Base-by-base conservation (phyloP, 805 yeast genomes). In the Candida railenensis region DNA sequence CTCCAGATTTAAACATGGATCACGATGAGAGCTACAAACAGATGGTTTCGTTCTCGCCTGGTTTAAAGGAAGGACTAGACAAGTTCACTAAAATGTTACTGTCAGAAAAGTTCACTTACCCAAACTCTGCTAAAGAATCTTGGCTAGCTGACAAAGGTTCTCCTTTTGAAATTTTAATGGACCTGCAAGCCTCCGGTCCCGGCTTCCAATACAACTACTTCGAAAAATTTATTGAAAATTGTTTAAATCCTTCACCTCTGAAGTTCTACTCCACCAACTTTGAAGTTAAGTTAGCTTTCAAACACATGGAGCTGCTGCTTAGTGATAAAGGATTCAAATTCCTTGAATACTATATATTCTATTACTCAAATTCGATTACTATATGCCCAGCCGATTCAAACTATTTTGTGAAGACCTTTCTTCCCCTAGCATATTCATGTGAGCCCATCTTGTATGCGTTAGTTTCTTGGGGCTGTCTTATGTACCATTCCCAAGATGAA, bases 391-490 rank as follows among this genome's bases (percentile, higher is more conserved):
- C 20, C 11, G 14, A 14, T 11, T 42, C 40, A 4, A 44, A 44
- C 19, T 44, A 44, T 15, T 33, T 44, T 21, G 28, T 44, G 16
- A 44, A 44, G 16, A 39, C 47, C 2, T 44, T 44, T 22, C 20
- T 40, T 2, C 34, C 42, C 25, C 20, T 44, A 14, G 47, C 47
- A 11, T 20, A 21, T 19, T 19, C 47, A 3, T 37, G 38, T 30
- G 37, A 22, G 30, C 18, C 43, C 15, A 37, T 44, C 22, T 34
- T 32, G 32, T 38, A 40, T 18, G 47, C 47, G n/a, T 38, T 44
- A 12, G 42, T 32, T 19, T 21, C 38, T 4, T 44, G 47, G 47
- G 47, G 47, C 46, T 5, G 36, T 15, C 45, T 42, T 30, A 8
- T 45, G 21, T 43, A 40, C 4, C 30, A 37, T 15, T 21, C 19